Percentiles rank a stretch among this genome's conserved stretches.
phyloP scores from a whole-genome alignment of 169 alveolate genomes.

The Perkinsus marinus region DNA sequence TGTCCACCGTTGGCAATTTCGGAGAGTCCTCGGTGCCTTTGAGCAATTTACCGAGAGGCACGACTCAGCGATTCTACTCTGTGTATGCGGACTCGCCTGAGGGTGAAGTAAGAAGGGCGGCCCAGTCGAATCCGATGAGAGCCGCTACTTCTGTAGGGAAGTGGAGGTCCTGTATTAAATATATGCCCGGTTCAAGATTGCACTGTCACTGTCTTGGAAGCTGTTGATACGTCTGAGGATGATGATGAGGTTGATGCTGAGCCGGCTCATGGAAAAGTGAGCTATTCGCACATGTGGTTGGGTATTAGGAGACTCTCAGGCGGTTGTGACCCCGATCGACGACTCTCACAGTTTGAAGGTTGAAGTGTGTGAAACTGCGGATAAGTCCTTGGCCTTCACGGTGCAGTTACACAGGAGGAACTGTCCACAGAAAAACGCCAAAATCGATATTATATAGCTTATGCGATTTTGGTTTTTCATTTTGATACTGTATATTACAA shows the following conservation, averaged over 20 bases:
- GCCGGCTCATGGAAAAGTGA: neutral
- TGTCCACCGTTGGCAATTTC: neutral
- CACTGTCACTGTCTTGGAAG: neutral
- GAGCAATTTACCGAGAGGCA: neutral
- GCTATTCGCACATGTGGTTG: neutral
- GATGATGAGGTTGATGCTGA: neutral
- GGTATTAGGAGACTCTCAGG: neutral
- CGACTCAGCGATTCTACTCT: neutral
- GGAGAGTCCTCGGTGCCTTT: neutral
- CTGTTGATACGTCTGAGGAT: neutral
- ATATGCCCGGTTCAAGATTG: neutral
- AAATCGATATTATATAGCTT: no score
- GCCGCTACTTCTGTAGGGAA: neutral
- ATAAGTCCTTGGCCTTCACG: neutral
- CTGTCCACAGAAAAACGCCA: no score
- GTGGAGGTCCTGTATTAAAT: neutral
- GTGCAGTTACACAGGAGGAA: neutral
- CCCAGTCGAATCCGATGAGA: no score
- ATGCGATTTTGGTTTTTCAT: no score
- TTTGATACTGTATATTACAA: no score
- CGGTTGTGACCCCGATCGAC: neutral
- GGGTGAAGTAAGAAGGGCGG: neutral
- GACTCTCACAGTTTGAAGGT: neutral
- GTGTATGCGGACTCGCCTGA: neutral
- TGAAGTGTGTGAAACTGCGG: neutral